Evolutionary conservation across 179 eudicot species (phyloP).

Genomic region (Spergularia azorica): DNA sequence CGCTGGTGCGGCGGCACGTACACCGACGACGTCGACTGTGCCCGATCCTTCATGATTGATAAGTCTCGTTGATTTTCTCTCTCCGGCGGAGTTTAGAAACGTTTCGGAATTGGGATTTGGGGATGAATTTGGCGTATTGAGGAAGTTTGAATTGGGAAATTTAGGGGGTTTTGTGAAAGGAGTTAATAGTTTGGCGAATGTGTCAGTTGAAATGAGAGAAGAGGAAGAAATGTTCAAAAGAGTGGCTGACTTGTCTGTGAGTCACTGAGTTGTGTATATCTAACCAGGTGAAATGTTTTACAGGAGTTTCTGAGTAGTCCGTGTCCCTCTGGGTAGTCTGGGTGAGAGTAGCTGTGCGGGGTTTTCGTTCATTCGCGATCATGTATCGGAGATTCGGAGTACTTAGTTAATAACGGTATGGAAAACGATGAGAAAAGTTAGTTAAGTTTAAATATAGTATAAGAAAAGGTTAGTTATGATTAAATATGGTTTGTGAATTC

Average conservation of each 20-base stretch:
- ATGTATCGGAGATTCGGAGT: too few relatives aligned
- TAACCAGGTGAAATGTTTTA: neutral
- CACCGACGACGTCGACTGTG: constrained; percentile 38
- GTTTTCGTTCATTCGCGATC: too few relatives aligned
- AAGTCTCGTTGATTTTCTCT: neutral
- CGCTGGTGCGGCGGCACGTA: constrained; percentile 95
- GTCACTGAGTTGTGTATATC: too few relatives aligned
- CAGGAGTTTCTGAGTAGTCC: too few relatives aligned
- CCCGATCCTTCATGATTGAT: constrained; percentile 53
- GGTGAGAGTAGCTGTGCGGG: too few relatives aligned
- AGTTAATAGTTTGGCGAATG: neutral
- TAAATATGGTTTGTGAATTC: too few relatives aligned
- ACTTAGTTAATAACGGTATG: too few relatives aligned
- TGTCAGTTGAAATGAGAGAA: neutral
- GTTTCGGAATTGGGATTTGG: neutral
- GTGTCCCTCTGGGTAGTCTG: too few relatives aligned
- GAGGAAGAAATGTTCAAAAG: neutral
- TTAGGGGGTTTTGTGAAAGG: neutral
- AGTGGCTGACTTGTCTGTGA: too few relatives aligned
- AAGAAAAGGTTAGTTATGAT: too few relatives aligned
- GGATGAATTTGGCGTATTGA: neutral
- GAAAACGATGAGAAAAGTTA: too few relatives aligned
- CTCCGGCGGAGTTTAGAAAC: constrained; percentile 1
- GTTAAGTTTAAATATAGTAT: too few relatives aligned
- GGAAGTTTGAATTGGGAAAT: neutral